These are phyloP conservation scores for Corylus heterophylla DNA, from an alignment of 306 rosid species.

Conservation along the genomic window DNA sequence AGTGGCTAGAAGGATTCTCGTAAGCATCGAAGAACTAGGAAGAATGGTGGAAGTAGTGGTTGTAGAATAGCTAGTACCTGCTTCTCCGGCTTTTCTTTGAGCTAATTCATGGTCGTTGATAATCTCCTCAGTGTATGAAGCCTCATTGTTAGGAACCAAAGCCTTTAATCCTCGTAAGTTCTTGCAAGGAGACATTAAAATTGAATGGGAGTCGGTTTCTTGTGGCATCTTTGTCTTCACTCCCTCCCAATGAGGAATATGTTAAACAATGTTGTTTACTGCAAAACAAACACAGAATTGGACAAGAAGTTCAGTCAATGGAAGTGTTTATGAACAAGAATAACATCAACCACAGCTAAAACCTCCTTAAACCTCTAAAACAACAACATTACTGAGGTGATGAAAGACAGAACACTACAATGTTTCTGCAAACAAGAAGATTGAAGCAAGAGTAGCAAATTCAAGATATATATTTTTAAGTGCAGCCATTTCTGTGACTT, in stretches of 20 bases:
- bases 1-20: no score
- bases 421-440: neutral
- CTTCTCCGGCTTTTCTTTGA: slow-evolving; percentile 97
- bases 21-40: no score
- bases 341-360: neutral
- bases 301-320: neutral
- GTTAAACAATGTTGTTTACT: neutral
- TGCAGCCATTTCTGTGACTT: neutral
- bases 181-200: slow-evolving; percentile 63
- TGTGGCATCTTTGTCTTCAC: slow-evolving; percentile 57
- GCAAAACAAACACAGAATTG: slow-evolving; percentile 2
- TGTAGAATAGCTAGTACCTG: slow-evolving; percentile 47
- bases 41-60: no score
- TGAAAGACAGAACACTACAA: neutral
- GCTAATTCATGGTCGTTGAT: slow-evolving; percentile 90
- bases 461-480: neutral
- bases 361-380: neutral
- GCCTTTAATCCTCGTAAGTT: slow-evolving; percentile 66
- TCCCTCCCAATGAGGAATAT: neutral
- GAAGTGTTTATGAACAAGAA: neutral
- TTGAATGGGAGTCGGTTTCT: slow-evolving; percentile 44
- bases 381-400: neutral
- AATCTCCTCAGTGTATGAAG: slow-evolving; percentile 56
- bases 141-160: slow-evolving; percentile 41
- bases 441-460: neutral